Evolutionary conservation across 352 stramenopile species (phyloP).

Genomic region (Phytophthora palmivora): DNA sequence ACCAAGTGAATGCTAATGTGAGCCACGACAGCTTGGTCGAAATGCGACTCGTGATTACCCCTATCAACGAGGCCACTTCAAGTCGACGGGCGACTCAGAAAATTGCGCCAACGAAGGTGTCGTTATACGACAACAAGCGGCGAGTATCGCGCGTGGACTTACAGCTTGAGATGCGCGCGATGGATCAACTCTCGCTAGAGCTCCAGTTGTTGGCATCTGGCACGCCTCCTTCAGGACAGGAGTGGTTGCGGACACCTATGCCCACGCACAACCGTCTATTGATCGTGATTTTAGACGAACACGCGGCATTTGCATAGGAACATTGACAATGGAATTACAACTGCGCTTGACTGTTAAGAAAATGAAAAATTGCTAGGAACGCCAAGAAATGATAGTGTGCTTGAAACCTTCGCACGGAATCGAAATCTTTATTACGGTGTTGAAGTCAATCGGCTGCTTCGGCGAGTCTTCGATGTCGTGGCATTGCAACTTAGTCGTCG

Average conservation of each 20-base stretch:
- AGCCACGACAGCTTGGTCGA: conserved; percentile 40
- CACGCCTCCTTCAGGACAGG: not conserved
- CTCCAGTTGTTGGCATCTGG: conserved; percentile 17
- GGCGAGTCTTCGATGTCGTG: conserved; percentile 7
- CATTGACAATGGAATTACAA: not conserved
- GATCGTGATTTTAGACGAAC: conserved; percentile 37
- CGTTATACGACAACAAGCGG: conserved; percentile 51
- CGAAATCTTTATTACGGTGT: not conserved
- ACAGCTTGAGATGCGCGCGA: conserved; percentile 33
- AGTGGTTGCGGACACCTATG: conserved; percentile 38
- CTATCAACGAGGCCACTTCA: not conserved
- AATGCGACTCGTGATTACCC: conserved; percentile 29
- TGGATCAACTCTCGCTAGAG: conserved; percentile 42
- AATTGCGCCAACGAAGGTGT: conserved; percentile 40
- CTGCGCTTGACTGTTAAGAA: conserved; percentile 12
- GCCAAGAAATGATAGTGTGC: not conserved
- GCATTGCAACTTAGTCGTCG: conserved; percentile 1
- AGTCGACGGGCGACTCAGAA: conserved; percentile 20
- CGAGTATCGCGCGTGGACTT: conserved; percentile 47
- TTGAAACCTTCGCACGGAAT: no score
- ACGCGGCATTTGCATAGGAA: conserved; percentile 15
- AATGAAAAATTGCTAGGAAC: no score
- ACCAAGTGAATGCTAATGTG: conserved; percentile 55
- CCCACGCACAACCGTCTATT: conserved; percentile 40
- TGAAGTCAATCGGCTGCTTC: conserved; percentile 7